Conservation (phyloP, 331 rosid species). For the Pyracantha coccinea region DNA sequence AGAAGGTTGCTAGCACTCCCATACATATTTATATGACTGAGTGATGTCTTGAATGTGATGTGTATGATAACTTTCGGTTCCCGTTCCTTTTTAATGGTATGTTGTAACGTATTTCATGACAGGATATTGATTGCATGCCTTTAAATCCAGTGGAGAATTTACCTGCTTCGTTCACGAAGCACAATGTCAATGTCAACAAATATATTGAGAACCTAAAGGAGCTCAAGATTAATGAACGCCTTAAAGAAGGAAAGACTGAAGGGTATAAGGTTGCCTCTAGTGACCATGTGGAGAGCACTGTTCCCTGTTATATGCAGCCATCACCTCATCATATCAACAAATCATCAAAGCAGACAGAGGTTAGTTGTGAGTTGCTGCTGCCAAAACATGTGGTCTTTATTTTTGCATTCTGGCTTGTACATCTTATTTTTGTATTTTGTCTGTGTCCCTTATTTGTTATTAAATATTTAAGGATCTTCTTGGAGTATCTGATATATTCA, state of each 20-base stretch:
- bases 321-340: constrained; percentile 36
- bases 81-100: constrained; percentile 9
- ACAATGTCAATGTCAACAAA: constrained; percentile 24
- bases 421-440: background rate
- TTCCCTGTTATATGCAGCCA: constrained; percentile 26
- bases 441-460: background rate
- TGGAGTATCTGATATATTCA: background rate
- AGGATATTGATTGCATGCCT: constrained; percentile 99
- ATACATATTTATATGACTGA: no score
- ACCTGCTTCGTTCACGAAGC: constrained; percentile 58
- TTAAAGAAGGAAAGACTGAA: constrained; percentile 38
- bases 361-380: constrained; percentile 16
- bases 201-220: constrained; percentile 39
- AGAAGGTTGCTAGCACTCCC: no score
- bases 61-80: background rate
- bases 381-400: background rate
- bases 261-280: constrained; percentile 29
- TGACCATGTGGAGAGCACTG: constrained; percentile 34
- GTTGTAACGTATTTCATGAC: constrained; percentile 22
- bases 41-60: no score
- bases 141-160: constrained; percentile 62
- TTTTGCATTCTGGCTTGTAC: background rate
- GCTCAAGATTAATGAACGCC: constrained; percentile 37
- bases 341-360: constrained; percentile 44
- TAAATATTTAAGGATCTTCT: background rate